Evolutionary conservation across 2,329 filamentous ascomycete genomes (phyloP).

Genomic region (Bisporella sp.): DNA sequence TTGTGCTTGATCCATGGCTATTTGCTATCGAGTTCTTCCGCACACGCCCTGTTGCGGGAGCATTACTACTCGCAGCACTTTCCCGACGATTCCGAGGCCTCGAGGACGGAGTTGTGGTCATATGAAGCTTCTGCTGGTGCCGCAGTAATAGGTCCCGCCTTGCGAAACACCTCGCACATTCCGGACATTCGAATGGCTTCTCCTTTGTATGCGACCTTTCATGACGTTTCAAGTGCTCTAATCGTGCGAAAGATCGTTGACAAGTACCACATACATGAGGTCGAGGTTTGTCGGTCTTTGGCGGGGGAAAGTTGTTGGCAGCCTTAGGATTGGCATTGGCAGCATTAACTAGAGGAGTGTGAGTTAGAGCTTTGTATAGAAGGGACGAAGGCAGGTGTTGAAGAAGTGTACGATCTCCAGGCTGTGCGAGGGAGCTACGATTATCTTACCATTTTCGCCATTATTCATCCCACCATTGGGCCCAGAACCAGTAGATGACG

Average conservation of each 20-base stretch:
- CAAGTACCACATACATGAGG: conserved; percentile 93
- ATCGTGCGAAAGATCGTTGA: conserved; percentile 81
- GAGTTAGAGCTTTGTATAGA: conserved; percentile 8
- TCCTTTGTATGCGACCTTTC: conserved; percentile 96
- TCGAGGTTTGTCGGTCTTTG: conserved; percentile 95
- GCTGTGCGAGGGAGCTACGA: not conserved
- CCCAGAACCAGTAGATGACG: conserved; percentile 19
- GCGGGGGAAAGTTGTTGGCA: conserved; percentile 52
- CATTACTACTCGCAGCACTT: conserved; percentile 69
- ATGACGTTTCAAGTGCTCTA: conserved; percentile 96
- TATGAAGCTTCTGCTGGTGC: conserved; percentile 97
- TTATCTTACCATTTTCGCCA: conserved; percentile 24
- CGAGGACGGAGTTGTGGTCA: conserved; percentile 81
- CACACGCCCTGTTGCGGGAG: conserved; percentile 62
- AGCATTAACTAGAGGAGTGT: conserved; percentile 8
- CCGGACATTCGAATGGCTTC: conserved; percentile 95
- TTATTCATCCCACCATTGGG: conserved; percentile 20
- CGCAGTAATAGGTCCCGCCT: conserved; percentile 84
- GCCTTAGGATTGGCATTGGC: conserved; percentile 15
- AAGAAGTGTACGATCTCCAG: too few species aligned
- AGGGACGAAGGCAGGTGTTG: not conserved
- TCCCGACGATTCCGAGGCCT: conserved; percentile 84
- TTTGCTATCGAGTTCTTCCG: conserved; percentile 86
- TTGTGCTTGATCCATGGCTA: conserved; percentile 46
- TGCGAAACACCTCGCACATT: conserved; percentile 92